These are phyloP conservation scores for Ensete glaucum DNA, from an alignment of 176 grass and related monocot species.

Conservation along the genomic window DNA sequence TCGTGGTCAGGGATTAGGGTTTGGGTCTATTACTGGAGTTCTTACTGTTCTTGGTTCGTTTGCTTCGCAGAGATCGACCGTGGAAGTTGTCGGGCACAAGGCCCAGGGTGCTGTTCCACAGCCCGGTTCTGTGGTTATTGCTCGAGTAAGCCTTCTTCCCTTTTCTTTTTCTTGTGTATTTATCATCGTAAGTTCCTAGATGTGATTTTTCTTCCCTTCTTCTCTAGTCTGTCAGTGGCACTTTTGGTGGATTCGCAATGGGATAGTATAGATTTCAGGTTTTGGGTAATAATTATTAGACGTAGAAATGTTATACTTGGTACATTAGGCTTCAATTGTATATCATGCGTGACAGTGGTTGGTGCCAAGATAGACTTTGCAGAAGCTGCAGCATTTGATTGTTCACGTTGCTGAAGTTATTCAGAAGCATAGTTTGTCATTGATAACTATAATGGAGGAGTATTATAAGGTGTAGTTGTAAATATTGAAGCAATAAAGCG, in stretches of 20 bases:
- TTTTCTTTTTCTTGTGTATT: neutral
- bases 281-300: neutral
- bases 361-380: neutral
- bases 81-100: conserved; percentile 81
- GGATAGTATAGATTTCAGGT: neutral
- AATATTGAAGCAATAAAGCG: neutral
- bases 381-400: no score
- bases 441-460: neutral
- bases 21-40: conserved; percentile 8
- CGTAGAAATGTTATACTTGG: no score
- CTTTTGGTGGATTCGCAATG: neutral
- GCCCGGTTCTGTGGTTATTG: conserved; percentile 66
- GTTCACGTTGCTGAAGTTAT: no score
- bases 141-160: conserved; percentile 38
- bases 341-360: neutral
- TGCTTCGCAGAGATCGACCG: conserved; percentile 50
- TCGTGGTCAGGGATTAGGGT: conserved; percentile 11
- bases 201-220: neutral
- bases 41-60: conserved; percentile 1
- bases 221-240: neutral
- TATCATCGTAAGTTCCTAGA: neutral
- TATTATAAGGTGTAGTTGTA: neutral
- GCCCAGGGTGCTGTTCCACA: conserved; percentile 73
- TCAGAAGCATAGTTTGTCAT: no score
- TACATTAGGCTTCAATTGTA: no score